Evolutionary conservation across 208 protist species (phyloP).

Genomic region (Leptomonas pyrrhocoris): DNA sequence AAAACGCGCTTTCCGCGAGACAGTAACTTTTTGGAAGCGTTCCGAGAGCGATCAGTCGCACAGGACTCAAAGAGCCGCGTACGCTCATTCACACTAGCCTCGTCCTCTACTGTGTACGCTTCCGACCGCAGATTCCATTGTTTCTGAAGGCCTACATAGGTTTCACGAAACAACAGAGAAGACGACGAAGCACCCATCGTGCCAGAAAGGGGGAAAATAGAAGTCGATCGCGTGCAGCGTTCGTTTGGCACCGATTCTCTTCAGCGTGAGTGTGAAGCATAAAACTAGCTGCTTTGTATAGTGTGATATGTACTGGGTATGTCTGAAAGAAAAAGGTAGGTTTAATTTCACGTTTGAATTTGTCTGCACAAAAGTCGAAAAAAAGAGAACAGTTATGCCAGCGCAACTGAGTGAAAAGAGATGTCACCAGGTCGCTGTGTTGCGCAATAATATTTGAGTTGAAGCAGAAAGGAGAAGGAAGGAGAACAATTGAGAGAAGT

Average conservation of each 20-base stretch:
- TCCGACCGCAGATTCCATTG: slow-evolving; percentile 21
- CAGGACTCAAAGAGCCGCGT: slow-evolving; percentile 26
- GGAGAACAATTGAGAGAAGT: neutral
- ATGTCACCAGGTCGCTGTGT: no score
- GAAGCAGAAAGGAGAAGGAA: neutral
- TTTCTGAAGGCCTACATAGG: slow-evolving; percentile 21
- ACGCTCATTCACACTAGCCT: slow-evolving; percentile 12
- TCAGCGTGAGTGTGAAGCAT: no score
- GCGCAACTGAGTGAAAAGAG: no score
- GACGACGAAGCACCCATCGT: slow-evolving; percentile 33
- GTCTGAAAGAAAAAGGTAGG: no score
- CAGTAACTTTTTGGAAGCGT: slow-evolving; percentile 17
- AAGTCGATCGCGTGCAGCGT: neutral
- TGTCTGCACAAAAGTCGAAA: no score
- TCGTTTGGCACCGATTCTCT: no score
- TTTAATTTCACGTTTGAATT: no score
- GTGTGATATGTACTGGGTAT: no score
- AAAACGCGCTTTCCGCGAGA: slow-evolving; percentile 3
- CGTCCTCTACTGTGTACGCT: slow-evolving; percentile 6
- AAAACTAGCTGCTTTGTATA: no score
- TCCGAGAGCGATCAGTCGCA: slow-evolving; percentile 8
- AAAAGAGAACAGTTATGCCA: no score
- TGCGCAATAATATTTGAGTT: no score
- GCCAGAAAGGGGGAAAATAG: neutral
- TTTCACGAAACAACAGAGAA: slow-evolving; percentile 26